These are phyloP conservation scores for Quercus phellos DNA, from an alignment of 331 rosid species.

Conservation along the genomic window DNA sequence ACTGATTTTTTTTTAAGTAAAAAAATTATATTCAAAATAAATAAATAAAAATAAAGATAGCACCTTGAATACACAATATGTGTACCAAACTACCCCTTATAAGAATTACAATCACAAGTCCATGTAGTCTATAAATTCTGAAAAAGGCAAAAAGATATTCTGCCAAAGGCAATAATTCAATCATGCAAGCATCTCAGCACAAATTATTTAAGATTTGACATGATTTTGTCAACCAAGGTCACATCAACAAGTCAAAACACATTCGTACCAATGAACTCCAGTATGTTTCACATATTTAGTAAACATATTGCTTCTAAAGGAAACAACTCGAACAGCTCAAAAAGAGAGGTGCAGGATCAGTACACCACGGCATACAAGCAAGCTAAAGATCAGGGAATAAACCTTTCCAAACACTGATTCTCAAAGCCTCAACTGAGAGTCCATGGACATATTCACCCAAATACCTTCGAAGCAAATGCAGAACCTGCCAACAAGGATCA, in stretches of 20 bases:
- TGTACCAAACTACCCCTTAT: no score
- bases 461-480: conserved; percentile 85
- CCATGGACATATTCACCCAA: conserved; percentile 98
- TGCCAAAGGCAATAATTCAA: no score
- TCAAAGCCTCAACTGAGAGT: conserved; percentile 83
- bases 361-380: conserved; percentile 6
- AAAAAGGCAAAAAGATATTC: no score
- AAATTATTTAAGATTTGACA: background rate
- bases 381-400: conserved; percentile 29
- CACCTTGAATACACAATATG: no score
- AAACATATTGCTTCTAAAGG: conserved; percentile 4
- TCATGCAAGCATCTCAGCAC: no score
- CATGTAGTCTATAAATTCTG: no score
- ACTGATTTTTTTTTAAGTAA: background rate
- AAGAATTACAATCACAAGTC: no score
- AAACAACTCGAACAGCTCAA: background rate
- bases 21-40: no score
- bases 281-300: background rate
- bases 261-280: background rate
- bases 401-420: conserved; percentile 99
- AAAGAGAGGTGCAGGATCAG: background rate
- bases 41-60: no score
- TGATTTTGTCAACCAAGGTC: background rate
- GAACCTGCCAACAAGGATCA: conserved; percentile 51
- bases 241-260: background rate